Evolutionary conservation across 257 asterid genomes (phyloP).

Genomic region (Scutellaria galericulata): DNA sequence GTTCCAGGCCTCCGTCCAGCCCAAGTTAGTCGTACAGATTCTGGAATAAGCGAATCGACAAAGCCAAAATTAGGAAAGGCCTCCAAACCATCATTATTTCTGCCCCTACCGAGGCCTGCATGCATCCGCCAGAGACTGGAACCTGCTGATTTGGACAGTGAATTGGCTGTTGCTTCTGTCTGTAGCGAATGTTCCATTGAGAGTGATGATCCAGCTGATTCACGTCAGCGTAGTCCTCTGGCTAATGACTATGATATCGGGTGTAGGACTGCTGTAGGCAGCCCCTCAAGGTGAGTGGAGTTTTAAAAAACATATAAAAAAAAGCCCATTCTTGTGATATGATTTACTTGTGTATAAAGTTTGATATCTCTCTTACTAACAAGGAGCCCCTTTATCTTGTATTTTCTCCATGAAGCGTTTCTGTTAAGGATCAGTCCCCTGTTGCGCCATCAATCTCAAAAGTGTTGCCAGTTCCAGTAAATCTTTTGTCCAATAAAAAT

Average conservation of each 20-base stretch:
- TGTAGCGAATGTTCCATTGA: conserved; percentile 87
- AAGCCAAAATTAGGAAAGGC: conserved; percentile 64
- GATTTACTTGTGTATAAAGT: conserved; percentile 8
- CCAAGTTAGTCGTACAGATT: conserved; percentile 58
- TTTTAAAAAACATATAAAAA: conserved; percentile 27
- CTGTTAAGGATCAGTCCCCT: conserved; percentile 65
- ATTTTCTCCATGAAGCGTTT: conserved; percentile 52
- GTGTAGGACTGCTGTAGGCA: conserved; percentile 73
- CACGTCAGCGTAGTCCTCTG: conserved; percentile 74
- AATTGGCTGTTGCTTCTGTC: conserved; percentile 67
- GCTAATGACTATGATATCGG: conserved; percentile 81
- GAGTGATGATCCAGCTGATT: conserved; percentile 81
- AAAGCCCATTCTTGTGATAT: conserved; percentile 20
- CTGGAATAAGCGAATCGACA: conserved; percentile 62
- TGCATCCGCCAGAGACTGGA: conserved; percentile 77
- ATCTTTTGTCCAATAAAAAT: conserved; percentile 59
- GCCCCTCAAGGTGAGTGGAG: conserved; percentile 78
- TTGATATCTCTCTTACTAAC: conserved; percentile 39
- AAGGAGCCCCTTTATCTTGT: conserved; percentile 24
- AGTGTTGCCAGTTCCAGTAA: conserved; percentile 62
- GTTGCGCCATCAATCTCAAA: conserved; percentile 56
- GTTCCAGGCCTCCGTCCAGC: conserved; percentile 67
- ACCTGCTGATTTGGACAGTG: conserved; percentile 73
- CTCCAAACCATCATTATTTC: conserved; percentile 68
- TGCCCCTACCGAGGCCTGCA: conserved; percentile 81